Base-by-base conservation (phyloP, 306 rosid species). In the Hippophae gyantsensis region DNA sequence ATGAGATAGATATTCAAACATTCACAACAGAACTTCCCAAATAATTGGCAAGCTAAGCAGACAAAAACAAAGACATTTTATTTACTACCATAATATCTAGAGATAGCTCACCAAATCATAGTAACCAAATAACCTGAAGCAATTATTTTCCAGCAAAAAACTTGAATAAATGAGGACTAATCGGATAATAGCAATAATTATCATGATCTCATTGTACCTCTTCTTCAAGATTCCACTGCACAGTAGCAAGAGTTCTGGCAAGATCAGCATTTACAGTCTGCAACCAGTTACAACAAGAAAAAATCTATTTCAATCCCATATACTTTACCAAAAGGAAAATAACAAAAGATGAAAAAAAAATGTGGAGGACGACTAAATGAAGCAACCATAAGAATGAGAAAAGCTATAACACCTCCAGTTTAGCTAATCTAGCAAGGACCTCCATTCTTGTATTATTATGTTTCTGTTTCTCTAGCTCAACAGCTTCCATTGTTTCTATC, bases 401-500 rank as follows among this genome's bases (percentile, higher is more conserved):
- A 32, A 52, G 47, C 46, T 40, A 61, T 49, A 63, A 65, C 64
- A 86, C 97, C 97, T 93, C 99, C 48, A 84, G 77, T 79, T 88
- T 88, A 68, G 95, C 86, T 77, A 93, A 69, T 12, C 78, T 78
- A 18, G 77, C 56, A 69, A 93, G 84, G 68, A 82, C 79, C 77
- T 86, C 94, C 95, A 82, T 84, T 80, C 99, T 89, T 43, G 99
- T 93, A 79, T 75, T 84, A 74, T 84, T 88, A 69, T 88, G 97
- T 65, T 88, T 93, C 75, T 82, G 95, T 77, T 92, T 88, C 81
- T 92, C 99, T 60, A 85, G 72, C 57, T 93, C 99, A 77, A 72
- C 97, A 60, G 99, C 99, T 26, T 88, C 97, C 87, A 93, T 86
- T 58, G 95, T 93, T 76, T 88, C 99, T 95, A 93, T 86, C 89